Evolutionary conservation across 129 eudicot genomes (phyloP).

Genomic region (Ambrosia trifida): DNA sequence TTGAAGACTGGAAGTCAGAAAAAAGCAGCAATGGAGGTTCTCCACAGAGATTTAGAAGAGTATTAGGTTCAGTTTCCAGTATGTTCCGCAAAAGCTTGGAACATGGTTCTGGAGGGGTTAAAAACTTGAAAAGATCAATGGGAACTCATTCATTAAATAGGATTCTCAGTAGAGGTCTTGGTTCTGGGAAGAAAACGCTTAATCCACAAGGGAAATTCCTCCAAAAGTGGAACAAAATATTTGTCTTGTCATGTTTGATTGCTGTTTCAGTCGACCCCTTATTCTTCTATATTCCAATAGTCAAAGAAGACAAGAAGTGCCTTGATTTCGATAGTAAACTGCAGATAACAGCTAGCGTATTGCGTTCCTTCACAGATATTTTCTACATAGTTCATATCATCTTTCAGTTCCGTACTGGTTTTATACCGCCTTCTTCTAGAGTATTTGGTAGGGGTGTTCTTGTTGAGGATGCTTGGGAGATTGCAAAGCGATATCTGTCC

Average conservation of each 20-base stretch:
- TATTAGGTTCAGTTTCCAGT: slow-evolving; percentile 45
- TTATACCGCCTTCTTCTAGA: slow-evolving; percentile 95
- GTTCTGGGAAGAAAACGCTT: slow-evolving; percentile 57
- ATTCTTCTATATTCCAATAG: slow-evolving; percentile 87
- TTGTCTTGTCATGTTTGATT: slow-evolving; percentile 74
- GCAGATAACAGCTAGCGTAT: slow-evolving; percentile 66
- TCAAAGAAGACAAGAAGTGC: slow-evolving; percentile 59
- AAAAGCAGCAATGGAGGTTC: slow-evolving; percentile 48
- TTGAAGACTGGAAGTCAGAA: slow-evolving; percentile 71
- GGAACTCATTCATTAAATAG: slow-evolving; percentile 47
- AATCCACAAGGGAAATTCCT: slow-evolving; percentile 96
- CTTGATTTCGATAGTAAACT: slow-evolving; percentile 66
- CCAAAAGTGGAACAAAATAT: slow-evolving; percentile 95
- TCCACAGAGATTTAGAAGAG: slow-evolving; percentile 41
- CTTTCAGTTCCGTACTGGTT: slow-evolving; percentile 92
- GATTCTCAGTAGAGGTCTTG: slow-evolving; percentile 47
- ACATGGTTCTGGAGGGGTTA: slow-evolving; percentile 53
- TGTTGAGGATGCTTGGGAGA: slow-evolving; percentile 79
- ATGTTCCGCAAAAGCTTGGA: slow-evolving; percentile 55
- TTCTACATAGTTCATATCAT: slow-evolving; percentile 86
- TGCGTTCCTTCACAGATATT: slow-evolving; percentile 85
- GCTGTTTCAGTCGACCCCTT: slow-evolving; percentile 91
- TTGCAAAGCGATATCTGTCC: slow-evolving; percentile 86
- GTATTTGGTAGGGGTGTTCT: slow-evolving; percentile 97
- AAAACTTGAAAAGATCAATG: slow-evolving; percentile 46